These are phyloP conservation scores for Eucalyptus regnans DNA, from an alignment of 345 rosid species.

Conservation along the genomic window DNA sequence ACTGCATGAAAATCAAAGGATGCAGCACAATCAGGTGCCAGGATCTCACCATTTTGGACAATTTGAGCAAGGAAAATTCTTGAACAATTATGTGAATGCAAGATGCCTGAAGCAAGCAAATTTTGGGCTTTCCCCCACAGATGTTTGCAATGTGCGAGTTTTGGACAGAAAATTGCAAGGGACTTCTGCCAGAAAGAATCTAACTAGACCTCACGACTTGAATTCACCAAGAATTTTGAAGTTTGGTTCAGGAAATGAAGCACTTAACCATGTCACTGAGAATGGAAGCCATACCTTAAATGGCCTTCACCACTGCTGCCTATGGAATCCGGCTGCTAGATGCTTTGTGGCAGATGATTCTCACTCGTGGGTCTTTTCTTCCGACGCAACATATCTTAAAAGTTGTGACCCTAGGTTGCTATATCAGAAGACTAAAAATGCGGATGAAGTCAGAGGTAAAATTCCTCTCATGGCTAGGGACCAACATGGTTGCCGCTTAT, in stretches of 20 bases:
- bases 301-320: conserved; percentile 16
- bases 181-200: conserved; percentile 47
- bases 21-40: conserved; percentile 31
- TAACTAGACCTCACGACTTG: conserved; percentile 47
- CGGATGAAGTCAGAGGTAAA: conserved; percentile 45
- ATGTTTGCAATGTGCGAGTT: conserved; percentile 6
- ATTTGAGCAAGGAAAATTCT: conserved; percentile 31
- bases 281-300: conserved; percentile 27
- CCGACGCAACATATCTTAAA: conserved; percentile 13
- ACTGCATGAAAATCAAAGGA: conserved; percentile 14
- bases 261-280: conserved; percentile 15
- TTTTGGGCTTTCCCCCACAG: conserved; percentile 6
- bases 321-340: conserved; percentile 11
- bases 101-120: conserved; percentile 24
- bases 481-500: conserved; percentile 71
- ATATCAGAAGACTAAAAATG: conserved; percentile 28
- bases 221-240: conserved; percentile 35
- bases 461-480: conserved; percentile 66
- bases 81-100: conserved; percentile 16
- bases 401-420: conserved; percentile 21
- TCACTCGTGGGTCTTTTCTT: conserved; percentile 17
- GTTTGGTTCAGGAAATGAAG: conserved; percentile 30
- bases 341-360: conserved; percentile 23
- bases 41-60: conserved; percentile 23
- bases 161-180: conserved; percentile 25